Evolutionary conservation across 352 stramenopile genomes (phyloP).

Genomic region (Globisporangium cederbergense): DNA sequence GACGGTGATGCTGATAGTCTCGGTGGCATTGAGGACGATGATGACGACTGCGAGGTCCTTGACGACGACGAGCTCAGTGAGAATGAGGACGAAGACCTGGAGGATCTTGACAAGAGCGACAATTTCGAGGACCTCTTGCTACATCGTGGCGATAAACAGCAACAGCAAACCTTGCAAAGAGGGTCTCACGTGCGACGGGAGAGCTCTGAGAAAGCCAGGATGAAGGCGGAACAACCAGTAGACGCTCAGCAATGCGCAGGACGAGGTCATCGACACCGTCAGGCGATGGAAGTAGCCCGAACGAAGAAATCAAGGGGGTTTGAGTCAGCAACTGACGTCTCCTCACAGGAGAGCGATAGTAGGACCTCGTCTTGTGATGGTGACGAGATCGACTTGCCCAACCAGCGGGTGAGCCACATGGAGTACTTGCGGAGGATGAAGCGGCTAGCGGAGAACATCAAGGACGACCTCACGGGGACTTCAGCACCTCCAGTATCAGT

Average conservation of each 20-base stretch:
- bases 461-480: conserved; percentile 39
- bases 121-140: conserved; percentile 16
- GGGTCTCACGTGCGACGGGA: neutral
- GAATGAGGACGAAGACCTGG: conserved; percentile 17
- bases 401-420: conserved; percentile 61
- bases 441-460: conserved; percentile 59
- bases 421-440: conserved; percentile 71
- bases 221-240: neutral
- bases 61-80: conserved; percentile 39
- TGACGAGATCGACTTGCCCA: conserved; percentile 40
- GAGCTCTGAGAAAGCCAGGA: neutral
- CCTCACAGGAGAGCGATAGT: neutral
- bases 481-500: neutral
- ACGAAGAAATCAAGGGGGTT: neutral
- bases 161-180: neutral
- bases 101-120: conserved; percentile 13
- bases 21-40: conserved; percentile 22
- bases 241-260: neutral
- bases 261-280: conserved; percentile 22
- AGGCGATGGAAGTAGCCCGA: conserved; percentile 29
- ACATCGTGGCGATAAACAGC: neutral
- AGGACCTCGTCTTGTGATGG: conserved; percentile 18
- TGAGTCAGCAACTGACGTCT: neutral
- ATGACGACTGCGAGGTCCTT: conserved; percentile 39
- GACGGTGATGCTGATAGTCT: neutral